Conservation (phyloP, 495 filamentous ascomycete genomes). For the Letharia columbiana region DNA sequence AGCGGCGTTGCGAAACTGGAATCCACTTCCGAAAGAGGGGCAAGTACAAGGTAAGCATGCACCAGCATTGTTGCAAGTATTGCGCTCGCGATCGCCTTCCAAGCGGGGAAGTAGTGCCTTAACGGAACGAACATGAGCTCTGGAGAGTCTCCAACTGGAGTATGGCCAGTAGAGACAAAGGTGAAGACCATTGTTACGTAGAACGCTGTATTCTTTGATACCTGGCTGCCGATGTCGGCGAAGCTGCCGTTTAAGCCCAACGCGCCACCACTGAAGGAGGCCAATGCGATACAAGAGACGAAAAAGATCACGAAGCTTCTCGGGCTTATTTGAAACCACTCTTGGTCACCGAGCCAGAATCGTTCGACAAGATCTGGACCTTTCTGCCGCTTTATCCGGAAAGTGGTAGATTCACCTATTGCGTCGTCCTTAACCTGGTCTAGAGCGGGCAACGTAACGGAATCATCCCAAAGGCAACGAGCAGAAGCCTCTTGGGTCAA, state of each 20-base stretch:
- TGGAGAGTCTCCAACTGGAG: neutral
- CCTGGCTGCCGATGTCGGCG: neutral
- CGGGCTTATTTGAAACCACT: neutral
- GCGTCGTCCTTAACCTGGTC: neutral
- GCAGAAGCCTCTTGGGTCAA: neutral
- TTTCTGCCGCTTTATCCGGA: neutral
- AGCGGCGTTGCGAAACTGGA: neutral
- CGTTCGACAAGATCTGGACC: neutral
- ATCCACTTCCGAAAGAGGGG: neutral
- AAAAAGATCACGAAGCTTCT: conserved; percentile 1
- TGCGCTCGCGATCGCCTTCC: neutral
- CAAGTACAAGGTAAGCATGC: neutral
- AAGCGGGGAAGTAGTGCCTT: neutral
- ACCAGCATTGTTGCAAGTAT: neutral
- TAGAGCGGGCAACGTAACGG: neutral
- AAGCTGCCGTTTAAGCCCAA: neutral
- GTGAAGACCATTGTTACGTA: conserved; percentile 1
- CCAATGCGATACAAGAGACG: neutral
- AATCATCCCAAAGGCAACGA: neutral
- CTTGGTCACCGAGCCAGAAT: conserved; percentile 3
- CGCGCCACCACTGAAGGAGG: neutral
- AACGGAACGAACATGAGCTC: neutral
- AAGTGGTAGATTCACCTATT: neutral
- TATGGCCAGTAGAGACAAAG: neutral
- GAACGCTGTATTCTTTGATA: neutral